Percentiles rank a stretch among this genome's conserved stretches.
Conservation (phyloP, 257 asterid genomes). For the Buddleja alternifolia region DNA sequence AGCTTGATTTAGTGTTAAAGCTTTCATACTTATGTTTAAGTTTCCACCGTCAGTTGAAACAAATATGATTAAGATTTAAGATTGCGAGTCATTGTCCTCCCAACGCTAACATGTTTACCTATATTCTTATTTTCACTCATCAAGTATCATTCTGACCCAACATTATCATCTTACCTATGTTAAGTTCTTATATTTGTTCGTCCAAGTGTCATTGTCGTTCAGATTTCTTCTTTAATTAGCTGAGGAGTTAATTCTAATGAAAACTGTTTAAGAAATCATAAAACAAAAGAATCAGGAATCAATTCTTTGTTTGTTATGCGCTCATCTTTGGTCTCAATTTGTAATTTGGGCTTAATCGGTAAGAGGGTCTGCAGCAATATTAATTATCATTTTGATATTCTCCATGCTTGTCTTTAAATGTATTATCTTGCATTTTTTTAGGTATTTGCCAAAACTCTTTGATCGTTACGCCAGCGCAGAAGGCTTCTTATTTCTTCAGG, state of each 20-base stretch:
- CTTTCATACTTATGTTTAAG: background rate
- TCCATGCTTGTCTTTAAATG: constrained; percentile 6
- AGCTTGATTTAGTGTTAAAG: constrained; percentile 3
- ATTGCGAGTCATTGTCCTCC: background rate
- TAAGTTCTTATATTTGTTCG: background rate
- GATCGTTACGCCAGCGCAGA: constrained; percentile 82
- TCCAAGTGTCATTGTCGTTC: background rate
- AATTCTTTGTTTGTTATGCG: too few relatives aligned
- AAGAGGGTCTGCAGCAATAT: background rate
- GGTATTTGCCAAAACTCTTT: constrained; percentile 70
- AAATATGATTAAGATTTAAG: background rate
- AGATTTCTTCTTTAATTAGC: background rate
- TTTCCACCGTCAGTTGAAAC: constrained; percentile 1
- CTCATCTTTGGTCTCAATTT: too few relatives aligned
- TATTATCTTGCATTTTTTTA: constrained; percentile 35
- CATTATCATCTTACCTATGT: too few relatives aligned
- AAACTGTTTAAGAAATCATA: background rate
- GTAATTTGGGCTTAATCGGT: background rate
- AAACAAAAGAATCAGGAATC: background rate
- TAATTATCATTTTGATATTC: background rate
- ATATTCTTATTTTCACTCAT: too few relatives aligned
- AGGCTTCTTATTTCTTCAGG: constrained; percentile 89
- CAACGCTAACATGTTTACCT: too few relatives aligned
- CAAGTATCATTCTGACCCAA: too few relatives aligned
- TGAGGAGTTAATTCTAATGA: background rate